Percentiles rank a stretch among this genome's conserved stretches.
These are phyloP conservation scores for Corymbia maculata DNA, from an alignment of 345 rosid species.

Conservation along the genomic window DNA sequence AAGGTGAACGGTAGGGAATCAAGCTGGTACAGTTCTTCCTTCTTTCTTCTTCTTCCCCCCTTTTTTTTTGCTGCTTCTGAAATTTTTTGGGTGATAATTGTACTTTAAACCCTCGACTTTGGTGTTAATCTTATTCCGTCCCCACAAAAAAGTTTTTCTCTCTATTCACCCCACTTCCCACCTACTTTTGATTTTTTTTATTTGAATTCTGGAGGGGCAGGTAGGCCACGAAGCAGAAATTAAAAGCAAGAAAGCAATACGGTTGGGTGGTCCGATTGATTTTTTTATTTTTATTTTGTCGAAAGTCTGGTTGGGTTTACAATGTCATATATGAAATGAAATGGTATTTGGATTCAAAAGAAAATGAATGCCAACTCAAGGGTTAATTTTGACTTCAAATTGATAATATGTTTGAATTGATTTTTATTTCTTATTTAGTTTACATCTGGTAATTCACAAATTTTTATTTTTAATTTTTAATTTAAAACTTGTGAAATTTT, in stretches of 20 bases:
- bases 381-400: not conserved
- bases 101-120: not conserved
- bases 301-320: too few species aligned
- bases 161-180: not conserved
- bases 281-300: not conserved
- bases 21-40: not conserved
- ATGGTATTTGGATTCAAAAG: not conserved
- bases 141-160: not conserved
- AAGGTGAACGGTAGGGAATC: not conserved
- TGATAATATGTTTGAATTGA: accelerated
- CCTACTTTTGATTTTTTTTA: not conserved
- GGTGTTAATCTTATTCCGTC: not conserved
- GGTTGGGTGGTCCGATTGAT: not conserved
- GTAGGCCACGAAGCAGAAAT: not conserved
- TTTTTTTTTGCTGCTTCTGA: not conserved
- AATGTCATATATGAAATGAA: not conserved
- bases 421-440: not conserved
- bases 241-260: not conserved
- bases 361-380: not conserved
- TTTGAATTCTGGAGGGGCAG: not conserved
- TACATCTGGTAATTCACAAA: not conserved
- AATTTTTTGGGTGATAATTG: not conserved
- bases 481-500: not conserved
- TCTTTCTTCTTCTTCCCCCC: not conserved
- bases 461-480: not conserved